A percentile compares a stretch with the other conserved stretches of the same genome.
phyloP scores from a whole-genome alignment of 2,329 filamentous ascomycete genomes.

The Aspergillus aculeatus region DNA sequence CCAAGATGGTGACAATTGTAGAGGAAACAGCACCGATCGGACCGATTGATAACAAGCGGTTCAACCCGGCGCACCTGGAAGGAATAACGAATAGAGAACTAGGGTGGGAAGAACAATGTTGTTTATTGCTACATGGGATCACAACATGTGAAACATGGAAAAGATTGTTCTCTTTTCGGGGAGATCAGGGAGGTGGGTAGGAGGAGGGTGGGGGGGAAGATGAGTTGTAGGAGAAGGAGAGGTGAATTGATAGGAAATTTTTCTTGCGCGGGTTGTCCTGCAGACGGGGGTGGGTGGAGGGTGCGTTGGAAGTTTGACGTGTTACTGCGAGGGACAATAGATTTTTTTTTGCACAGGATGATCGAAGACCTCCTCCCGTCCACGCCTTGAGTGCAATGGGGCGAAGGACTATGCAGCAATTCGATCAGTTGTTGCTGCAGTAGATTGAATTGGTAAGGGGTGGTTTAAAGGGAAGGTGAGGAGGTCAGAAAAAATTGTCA shows the following conservation, averaged over 20 bases:
- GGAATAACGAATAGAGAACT: constrained; percentile 5
- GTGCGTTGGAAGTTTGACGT: constrained; percentile 5
- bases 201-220: background rate
- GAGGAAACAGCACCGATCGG: constrained; percentile 22
- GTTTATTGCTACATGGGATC: constrained; percentile 24
- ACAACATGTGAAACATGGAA: constrained; percentile 6
- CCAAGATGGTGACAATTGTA: constrained; percentile 19
- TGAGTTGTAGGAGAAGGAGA: background rate
- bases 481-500: constrained; percentile 22
- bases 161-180: constrained; percentile 3
- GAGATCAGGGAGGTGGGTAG: background rate
- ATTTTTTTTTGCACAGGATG: constrained; percentile 10
- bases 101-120: constrained; percentile 7
- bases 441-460: background rate
- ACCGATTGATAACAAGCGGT: constrained; percentile 19
- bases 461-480: background rate
- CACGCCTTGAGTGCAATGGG: background rate
- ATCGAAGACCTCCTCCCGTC: constrained; percentile 4
- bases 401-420: background rate
- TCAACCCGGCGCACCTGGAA: constrained; percentile 18
- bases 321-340: constrained; percentile 16
- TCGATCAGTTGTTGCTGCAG: constrained; percentile 10
- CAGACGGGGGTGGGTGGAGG: background rate
- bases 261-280: background rate
- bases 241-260: constrained; percentile 3